A percentile compares a stretch with the other conserved stretches of the same genome.
Conservation (phyloP, 2,329 filamentous ascomycete species). For the Intubia oerlemansii region DNA sequence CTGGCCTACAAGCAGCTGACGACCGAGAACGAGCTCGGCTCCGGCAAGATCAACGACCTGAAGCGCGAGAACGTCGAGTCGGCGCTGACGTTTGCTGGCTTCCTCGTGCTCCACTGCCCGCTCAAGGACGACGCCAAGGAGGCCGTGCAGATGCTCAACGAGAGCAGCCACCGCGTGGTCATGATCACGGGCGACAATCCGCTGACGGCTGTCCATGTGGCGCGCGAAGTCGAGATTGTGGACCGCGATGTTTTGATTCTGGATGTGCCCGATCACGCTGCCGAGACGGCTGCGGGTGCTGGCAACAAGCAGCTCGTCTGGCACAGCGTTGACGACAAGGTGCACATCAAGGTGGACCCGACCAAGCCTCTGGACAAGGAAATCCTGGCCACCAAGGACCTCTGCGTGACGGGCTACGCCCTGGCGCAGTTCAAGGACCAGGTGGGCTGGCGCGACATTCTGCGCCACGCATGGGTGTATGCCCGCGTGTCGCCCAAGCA, state of each 20-base stretch:
- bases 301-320: slow-evolving; percentile 67
- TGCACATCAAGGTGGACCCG: slow-evolving; percentile 69
- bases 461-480: slow-evolving; percentile 91
- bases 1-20: slow-evolving; percentile 87
- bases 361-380: slow-evolving; percentile 58
- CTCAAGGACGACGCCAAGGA: slow-evolving; percentile 92
- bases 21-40: slow-evolving; percentile 58
- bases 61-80: slow-evolving; percentile 84
- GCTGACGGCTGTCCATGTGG: slow-evolving; percentile 87
- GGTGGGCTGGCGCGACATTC: slow-evolving; percentile 49
- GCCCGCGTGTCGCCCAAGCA: slow-evolving; percentile 96
- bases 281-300: slow-evolving; percentile 9
- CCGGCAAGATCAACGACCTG: slow-evolving; percentile 74
- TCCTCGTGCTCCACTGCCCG: slow-evolving; percentile 85
- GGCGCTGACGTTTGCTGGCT: slow-evolving; percentile 74
- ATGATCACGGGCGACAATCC: slow-evolving; percentile 99
- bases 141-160: slow-evolving; percentile 89
- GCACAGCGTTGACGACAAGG: slow-evolving; percentile 84
- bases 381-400: slow-evolving; percentile 68
- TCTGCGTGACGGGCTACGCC: slow-evolving; percentile 91
- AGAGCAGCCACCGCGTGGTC: slow-evolving; percentile 93
- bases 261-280: slow-evolving; percentile 81
- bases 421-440: slow-evolving; percentile 75
- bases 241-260: slow-evolving; percentile 88
- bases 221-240: slow-evolving; percentile 88